These are phyloP conservation scores for Straminergon stramineum DNA, from an alignment of 225 moss, liverwort and hornwort genomes.

Conservation along the genomic window DNA sequence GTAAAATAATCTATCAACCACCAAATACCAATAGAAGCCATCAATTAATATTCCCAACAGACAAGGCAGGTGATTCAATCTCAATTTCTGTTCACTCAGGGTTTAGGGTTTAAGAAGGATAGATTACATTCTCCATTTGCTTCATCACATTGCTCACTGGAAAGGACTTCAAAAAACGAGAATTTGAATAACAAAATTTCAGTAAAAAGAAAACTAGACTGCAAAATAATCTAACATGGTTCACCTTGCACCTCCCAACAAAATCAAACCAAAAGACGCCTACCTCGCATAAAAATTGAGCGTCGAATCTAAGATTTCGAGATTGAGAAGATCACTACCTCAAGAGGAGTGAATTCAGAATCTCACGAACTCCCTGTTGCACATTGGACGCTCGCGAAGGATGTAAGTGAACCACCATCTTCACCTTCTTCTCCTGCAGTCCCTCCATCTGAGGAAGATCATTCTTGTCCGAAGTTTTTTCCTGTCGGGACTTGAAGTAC, in stretches of 20 bases:
- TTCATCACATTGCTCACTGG: not conserved
- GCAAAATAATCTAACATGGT: not conserved
- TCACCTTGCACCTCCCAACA: not conserved
- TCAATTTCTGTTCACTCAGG: not conserved
- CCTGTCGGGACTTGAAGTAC: constrained; percentile 80
- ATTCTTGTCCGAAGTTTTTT: not conserved
- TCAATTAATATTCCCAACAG: not conserved
- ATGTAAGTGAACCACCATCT: constrained; percentile 61
- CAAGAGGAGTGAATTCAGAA: constrained; percentile 75
- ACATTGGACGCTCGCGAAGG: constrained; percentile 84
- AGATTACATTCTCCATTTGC: not conserved
- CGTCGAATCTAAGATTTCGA: not conserved
- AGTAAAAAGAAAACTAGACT: not conserved
- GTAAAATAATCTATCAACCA: not conserved
- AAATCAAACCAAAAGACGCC: not conserved
- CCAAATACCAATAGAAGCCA: not conserved
- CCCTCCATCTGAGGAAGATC: constrained; percentile 50
- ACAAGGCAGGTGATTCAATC: not conserved
- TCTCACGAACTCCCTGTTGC: constrained; percentile 76
- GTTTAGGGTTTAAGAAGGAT: not conserved
- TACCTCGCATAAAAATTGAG: not conserved
- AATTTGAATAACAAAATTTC: not conserved
- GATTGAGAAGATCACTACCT: constrained; percentile 28
- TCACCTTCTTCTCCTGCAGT: constrained; percentile 49
- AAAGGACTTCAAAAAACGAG: not conserved